Conservation (phyloP, 1,284 basidiomycete species). For the Ustilago curta region DNA sequence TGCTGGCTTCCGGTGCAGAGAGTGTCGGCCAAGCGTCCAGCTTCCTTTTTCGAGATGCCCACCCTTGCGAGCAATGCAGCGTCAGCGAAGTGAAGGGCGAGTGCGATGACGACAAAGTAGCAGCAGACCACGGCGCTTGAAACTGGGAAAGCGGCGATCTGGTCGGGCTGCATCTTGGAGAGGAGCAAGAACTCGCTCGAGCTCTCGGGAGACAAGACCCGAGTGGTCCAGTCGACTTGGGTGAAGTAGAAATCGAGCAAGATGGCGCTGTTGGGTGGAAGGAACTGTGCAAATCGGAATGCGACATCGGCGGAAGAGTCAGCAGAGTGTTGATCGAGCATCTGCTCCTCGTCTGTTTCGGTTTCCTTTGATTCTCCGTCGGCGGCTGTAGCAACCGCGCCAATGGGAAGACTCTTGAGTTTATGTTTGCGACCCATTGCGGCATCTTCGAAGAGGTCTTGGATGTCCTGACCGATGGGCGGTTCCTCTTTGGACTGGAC, state of each 20-base stretch:
- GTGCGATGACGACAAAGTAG: slow-evolving; percentile 62
- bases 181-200: slow-evolving; percentile 28
- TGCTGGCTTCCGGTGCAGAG: slow-evolving; percentile 61
- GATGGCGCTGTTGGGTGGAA: slow-evolving; percentile 25
- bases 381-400: slow-evolving; percentile 6
- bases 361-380: slow-evolving; percentile 23
- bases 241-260: slow-evolving; percentile 63
- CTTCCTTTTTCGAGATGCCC: slow-evolving; percentile 46
- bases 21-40: slow-evolving; percentile 45
- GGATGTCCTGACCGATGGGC: slow-evolving; percentile 36
- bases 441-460: slow-evolving; percentile 49
- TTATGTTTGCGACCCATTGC: slow-evolving; percentile 49
- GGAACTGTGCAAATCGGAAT: slow-evolving; percentile 45
- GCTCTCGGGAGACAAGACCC: slow-evolving; percentile 38
- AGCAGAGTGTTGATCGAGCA: slow-evolving; percentile 43
- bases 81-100: slow-evolving; percentile 61
- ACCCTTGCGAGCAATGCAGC: slow-evolving; percentile 33
- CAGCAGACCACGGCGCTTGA: slow-evolving; percentile 58
- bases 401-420: slow-evolving; percentile 39
- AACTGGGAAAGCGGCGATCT: slow-evolving; percentile 49
- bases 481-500: slow-evolving; percentile 18
- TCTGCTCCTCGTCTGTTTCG: slow-evolving; percentile 46
- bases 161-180: slow-evolving; percentile 45
- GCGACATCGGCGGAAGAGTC: slow-evolving; percentile 50
- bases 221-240: slow-evolving; percentile 62